Base-by-base conservation (phyloP, 352 stramenopile genomes). In the Phytophthora boehmeriae region DNA sequence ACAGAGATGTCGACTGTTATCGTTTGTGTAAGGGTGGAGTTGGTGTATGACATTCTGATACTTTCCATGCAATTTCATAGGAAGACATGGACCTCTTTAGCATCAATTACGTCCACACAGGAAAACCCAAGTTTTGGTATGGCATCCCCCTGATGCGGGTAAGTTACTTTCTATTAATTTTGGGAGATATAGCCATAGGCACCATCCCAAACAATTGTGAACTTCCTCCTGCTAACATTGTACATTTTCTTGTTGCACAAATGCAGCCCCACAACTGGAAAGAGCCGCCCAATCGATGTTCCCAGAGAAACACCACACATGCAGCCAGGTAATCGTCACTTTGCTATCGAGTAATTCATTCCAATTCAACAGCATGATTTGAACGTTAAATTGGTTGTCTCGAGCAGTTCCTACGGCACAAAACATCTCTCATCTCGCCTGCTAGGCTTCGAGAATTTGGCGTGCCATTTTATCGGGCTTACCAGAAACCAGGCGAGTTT, bases 1-100 rank as follows among this genome's bases (percentile, higher is more conserved):
- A 5, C 1, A 20, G 5, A 16, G 16, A 17, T 14, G 17, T 32
- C 10, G 42, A 13, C 2, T 54, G 53, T 28, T n/a, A n/a, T n/a
- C n/a, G n/a, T n/a, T n/a, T n/a, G n/a, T n/a, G n/a, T n/a, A n/a
- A n/a, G n/a, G n/a, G n/a, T n/a, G n/a, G n/a, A n/a, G n/a, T n/a
- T n/a, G n/a, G n/a, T n/a, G n/a, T n/a, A n/a, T n/a, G n/a, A n/a
- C n/a, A n/a, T n/a, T n/a, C n/a, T n/a, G n/a, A n/a, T n/a, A n/a
- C n/a, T n/a, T n/a, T n/a, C n/a, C n/a, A n/a, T n/a, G n/a, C 25
- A 30, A 30, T 30, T 30, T 30, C 6, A 32, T 38, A 92, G 83
- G 93, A 98, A 70, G 93, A 98, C 62, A 96, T 98, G 78, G 93
- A 98, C 62, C 66, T 98, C 6, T 97, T 92, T 72, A 97, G 87